These are phyloP conservation scores for Fusarium hainanense DNA, from an alignment of 2,329 filamentous ascomycete species.

Conservation along the genomic window DNA sequence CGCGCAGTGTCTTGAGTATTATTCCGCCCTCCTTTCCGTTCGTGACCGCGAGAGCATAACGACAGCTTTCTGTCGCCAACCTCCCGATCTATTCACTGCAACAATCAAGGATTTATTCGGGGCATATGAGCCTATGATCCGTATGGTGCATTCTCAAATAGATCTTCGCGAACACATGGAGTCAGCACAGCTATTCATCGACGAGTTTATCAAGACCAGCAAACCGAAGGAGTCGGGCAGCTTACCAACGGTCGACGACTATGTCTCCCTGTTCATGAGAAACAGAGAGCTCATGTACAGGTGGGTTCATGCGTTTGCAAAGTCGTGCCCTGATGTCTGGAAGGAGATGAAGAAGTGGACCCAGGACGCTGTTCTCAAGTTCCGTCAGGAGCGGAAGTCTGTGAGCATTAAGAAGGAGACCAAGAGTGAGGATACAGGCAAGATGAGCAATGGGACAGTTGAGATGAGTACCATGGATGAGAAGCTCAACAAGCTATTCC, in stretches of 20 bases:
- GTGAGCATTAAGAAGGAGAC: background rate
- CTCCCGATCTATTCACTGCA: slow-evolving; percentile 78
- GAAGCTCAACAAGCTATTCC: slow-evolving; percentile 57
- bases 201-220: slow-evolving; percentile 73
- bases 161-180: slow-evolving; percentile 76
- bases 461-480: slow-evolving; percentile 52
- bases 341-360: slow-evolving; percentile 71
- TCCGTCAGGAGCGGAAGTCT: slow-evolving; percentile 53
- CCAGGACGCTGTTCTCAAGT: slow-evolving; percentile 66
- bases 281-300: slow-evolving; percentile 73
- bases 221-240: slow-evolving; percentile 55
- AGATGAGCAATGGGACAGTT: slow-evolving; percentile 16
- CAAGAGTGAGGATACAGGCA: background rate
- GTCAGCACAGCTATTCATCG: slow-evolving; percentile 74
- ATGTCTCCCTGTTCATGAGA: slow-evolving; percentile 71
- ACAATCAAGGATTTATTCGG: slow-evolving; percentile 72
- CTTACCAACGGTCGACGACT: slow-evolving; percentile 76
- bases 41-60: slow-evolving; percentile 79
- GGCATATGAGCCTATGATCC: slow-evolving; percentile 80
- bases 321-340: slow-evolving; percentile 74
- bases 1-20: slow-evolving; percentile 73
- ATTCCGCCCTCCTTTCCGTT: slow-evolving; percentile 75
- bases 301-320: slow-evolving; percentile 76
- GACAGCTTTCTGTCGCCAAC: slow-evolving; percentile 72
- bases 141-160: slow-evolving; percentile 75